Base-by-base conservation (phyloP, 257 asterid species). In the Fraxinus quadrangulata region DNA sequence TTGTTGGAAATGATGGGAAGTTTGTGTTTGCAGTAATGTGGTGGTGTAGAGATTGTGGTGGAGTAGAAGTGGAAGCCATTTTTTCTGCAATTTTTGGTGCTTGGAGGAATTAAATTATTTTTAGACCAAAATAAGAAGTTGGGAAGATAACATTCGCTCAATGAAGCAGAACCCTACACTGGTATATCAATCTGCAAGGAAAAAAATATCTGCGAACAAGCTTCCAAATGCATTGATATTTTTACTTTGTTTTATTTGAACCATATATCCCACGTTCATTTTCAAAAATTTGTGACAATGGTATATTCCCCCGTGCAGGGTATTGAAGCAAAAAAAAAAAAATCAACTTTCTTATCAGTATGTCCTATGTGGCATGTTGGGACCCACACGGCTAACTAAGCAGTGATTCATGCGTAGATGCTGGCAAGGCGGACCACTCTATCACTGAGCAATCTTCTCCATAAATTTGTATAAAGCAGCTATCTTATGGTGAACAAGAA, bases 201-300 rank as follows among this genome's bases (percentile, higher is more conserved):
- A 80, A 71, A 56, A 82, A 87, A 89, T 86, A 88, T 90, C 94
- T 83, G 36, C 23, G 19, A 40, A 71, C 86, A 86, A 82, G 77
- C 87, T 83, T 88, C 96, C 91, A 89, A 84, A 77, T 80, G 74
- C 76, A 63, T 72, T 61, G 49, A 85, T 81, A 86, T 89, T 84
- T 86, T 86, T 82, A 82, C 73, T 83, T 86, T 86, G 86, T 86
- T 82, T 72, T 30, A 79, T 69, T 69, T 81, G 75, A 73, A 78
- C 31, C 33, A 75, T 71, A 51, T 65, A 69, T 39, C 79, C 63
- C 73, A 71, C 42, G 73, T 67, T 77, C 71, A 54, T 79, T 70
- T 85, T 8, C 79, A 70, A 61, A 81, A 40, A 19, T 49, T 31
- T 63, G 69, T 63, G 69, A 24, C 1, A 24, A 63, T 12, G 69